Evolutionary conservation across 169 alveolate genomes (phyloP).

Genomic region (Eimeria zaria): DNA sequence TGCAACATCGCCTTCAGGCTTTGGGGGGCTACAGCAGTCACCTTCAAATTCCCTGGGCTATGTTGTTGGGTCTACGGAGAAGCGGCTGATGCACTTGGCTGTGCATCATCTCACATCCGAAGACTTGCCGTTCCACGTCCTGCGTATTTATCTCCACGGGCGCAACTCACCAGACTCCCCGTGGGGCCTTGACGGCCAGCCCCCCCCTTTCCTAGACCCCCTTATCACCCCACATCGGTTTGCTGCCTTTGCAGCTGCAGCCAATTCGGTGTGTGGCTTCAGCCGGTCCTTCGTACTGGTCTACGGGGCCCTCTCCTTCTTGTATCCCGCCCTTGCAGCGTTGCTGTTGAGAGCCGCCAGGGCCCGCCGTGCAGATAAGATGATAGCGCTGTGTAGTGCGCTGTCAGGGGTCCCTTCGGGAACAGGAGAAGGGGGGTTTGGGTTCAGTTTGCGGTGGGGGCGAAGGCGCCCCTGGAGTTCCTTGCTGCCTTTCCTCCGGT

Average conservation of each 20-base stretch:
- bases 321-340: constrained; percentile 81
- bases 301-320: neutral
- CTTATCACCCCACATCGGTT: constrained; percentile 64
- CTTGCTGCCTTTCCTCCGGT: neutral
- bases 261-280: constrained; percentile 76
- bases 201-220: constrained; percentile 80
- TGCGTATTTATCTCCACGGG: constrained; percentile 80
- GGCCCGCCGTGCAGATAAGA: constrained; percentile 68
- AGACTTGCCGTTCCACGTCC: constrained; percentile 85
- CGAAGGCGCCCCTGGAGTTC: constrained; percentile 11
- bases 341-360: constrained; percentile 52
- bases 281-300: constrained; percentile 2
- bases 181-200: constrained; percentile 84
- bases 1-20: constrained; percentile 6
- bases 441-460: constrained; percentile 15
- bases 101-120: constrained; percentile 76
- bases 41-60: constrained; percentile 26
- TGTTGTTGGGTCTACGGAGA: constrained; percentile 28
- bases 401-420: constrained; percentile 55
- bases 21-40: constrained; percentile 27
- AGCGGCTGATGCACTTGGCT: constrained; percentile 35
- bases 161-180: constrained; percentile 77
- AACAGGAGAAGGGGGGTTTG: neutral
- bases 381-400: constrained; percentile 51
- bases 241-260: constrained; percentile 84